Conservation (phyloP, 345 rosid species). For the Anacardium occidentale region DNA sequence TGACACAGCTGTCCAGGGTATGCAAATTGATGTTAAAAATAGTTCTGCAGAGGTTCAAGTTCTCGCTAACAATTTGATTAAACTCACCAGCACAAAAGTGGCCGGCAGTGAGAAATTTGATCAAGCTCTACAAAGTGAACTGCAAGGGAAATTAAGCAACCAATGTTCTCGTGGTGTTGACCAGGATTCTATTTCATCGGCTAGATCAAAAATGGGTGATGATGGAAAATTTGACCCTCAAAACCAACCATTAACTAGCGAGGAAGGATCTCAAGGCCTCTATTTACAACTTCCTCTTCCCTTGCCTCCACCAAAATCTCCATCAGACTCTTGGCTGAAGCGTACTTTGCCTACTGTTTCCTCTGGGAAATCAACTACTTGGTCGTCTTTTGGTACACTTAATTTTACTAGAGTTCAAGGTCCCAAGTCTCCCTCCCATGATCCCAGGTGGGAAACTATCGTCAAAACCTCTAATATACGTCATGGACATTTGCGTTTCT, state of each 20-base stretch:
- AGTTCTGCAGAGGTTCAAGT: slow-evolving; percentile 20
- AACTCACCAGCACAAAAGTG: slow-evolving; percentile 25
- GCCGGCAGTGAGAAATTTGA: slow-evolving; percentile 27
- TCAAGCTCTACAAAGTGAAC: slow-evolving; percentile 24
- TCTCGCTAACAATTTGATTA: slow-evolving; percentile 15
- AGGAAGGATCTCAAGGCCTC: slow-evolving; percentile 26
- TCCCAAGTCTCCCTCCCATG: slow-evolving; percentile 25
- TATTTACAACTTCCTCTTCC: slow-evolving; percentile 43
- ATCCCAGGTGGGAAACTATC: slow-evolving; percentile 76
- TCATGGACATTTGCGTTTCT: slow-evolving; percentile 50
- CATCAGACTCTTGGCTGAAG: slow-evolving; percentile 90
- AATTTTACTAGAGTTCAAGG: slow-evolving; percentile 29
- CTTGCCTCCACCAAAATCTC: slow-evolving; percentile 77
- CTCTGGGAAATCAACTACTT: slow-evolving; percentile 43
- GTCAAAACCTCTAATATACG: slow-evolving; percentile 57
- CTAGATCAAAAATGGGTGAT: slow-evolving; percentile 22
- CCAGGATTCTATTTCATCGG: slow-evolving; percentile 12
- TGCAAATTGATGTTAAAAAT: slow-evolving; percentile 12
- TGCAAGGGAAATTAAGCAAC: slow-evolving; percentile 20
- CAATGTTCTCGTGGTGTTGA: background rate
- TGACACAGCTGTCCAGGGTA: slow-evolving; percentile 17
- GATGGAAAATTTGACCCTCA: slow-evolving; percentile 37
- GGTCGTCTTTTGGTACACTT: slow-evolving; percentile 32
- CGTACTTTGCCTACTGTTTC: slow-evolving; percentile 63
- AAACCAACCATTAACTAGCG: slow-evolving; percentile 27